A percentile compares a stretch with the other conserved stretches of the same genome.
These are phyloP conservation scores for Pichia sp. DNA, from an alignment of 1,139 yeast species.

Conservation along the genomic window DNA sequence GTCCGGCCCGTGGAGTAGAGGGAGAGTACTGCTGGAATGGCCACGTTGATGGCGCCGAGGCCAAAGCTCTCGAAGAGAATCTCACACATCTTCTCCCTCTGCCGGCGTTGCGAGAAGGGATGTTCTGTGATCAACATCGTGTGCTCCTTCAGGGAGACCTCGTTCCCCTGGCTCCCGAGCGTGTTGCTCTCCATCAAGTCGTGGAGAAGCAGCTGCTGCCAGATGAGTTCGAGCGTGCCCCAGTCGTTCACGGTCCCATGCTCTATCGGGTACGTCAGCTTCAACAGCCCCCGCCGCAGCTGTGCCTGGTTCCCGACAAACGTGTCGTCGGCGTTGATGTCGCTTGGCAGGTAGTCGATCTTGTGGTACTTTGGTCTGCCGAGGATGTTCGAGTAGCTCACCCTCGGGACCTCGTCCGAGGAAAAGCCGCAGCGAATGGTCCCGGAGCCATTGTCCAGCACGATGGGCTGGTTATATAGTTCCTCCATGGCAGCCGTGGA, in stretches of 20 bases:
- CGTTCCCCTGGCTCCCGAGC: background rate
- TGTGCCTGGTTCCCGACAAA: constrained; percentile 78
- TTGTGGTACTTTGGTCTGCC: constrained; percentile 83
- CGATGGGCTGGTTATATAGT: constrained; percentile 75
- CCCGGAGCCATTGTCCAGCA: constrained; percentile 92
- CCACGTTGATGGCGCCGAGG: constrained; percentile 78
- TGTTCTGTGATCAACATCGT: constrained; percentile 88
- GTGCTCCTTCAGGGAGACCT: constrained; percentile 54
- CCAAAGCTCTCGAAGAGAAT: constrained; percentile 77
- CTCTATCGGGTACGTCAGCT: constrained; percentile 64
- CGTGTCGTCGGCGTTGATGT: constrained; percentile 50
- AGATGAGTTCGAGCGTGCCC: constrained; percentile 65
- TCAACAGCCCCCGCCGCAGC: constrained; percentile 66
- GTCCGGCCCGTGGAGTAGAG: constrained; percentile 87
- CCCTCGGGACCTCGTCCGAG: constrained; percentile 78
- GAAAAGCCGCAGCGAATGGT: constrained; percentile 87
- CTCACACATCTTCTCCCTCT: constrained; percentile 73
- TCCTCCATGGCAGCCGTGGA: constrained; percentile 9
- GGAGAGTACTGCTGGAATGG: constrained; percentile 80
- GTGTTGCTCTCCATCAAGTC: constrained; percentile 20
- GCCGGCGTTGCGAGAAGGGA: constrained; percentile 70
- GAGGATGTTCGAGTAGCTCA: constrained; percentile 46
- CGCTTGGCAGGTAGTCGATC: constrained; percentile 69
- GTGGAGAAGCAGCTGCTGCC: constrained; percentile 30
- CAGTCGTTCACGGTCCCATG: constrained; percentile 81